Evolutionary conservation across 345 rosid species (phyloP), one percentile per base, ranked within the genome.

Genomic region (Euphorbia pulcherrima): DNA sequence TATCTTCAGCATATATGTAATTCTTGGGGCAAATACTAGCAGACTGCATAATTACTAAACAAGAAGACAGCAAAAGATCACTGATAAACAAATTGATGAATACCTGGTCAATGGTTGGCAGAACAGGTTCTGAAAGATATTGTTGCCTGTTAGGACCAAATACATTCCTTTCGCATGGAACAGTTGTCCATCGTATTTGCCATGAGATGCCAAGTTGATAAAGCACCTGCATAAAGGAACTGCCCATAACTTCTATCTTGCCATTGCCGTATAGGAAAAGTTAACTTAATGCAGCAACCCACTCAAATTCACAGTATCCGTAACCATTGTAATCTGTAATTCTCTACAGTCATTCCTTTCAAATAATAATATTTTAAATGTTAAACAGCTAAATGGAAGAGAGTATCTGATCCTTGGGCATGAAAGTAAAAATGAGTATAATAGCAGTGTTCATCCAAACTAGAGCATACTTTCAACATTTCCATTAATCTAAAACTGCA

Each of bases 181-280:
- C 77, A 67, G 74, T 67, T 37, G 33, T 68, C 98, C 98, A 93
- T 18, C 97, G 96, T 70, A 90, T 65, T 64, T 84, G 80, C 98
- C 98, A 93, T 68, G 90, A 94, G 72, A 82, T 51, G 60, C 87
- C 90, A 83, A 90, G 93, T 79, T 93, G 98, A 79, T 85, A 82
- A 68, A 93, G 87, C 71, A 93, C 85, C 98, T 93, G 85, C 63
- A 80, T 26, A 77, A 70, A 73, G 53, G 23, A 53, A 37, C 10
- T 2, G 23, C 23, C 50, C n/a, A 23, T 0, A 52, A 66, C 69
- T 10, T 46, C 50, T 14, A 13, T 14, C 3, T 33, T 52, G 16
- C 44, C 57, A 66, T 33, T 52, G 18, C 21, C 60, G 35, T 2
- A 35, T 14, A 24, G 14, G 16, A 54, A 41, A 37, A 28, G 37